These are phyloP conservation scores for Backusella liffmaniae DNA, from an alignment of 192 early-diverging fungal genomes.

Conservation along the genomic window DNA sequence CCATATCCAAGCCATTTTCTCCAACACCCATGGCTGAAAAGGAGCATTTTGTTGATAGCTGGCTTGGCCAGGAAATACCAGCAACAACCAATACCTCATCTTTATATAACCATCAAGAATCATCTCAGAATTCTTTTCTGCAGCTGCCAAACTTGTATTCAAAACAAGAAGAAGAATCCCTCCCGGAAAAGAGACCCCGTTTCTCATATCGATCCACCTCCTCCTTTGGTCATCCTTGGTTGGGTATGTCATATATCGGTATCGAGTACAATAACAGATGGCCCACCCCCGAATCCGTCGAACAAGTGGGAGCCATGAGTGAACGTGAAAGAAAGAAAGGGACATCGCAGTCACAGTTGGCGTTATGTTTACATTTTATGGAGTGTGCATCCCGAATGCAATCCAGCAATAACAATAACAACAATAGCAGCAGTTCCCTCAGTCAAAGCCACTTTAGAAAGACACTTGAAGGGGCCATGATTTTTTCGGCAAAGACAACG, in stretches of 20 bases:
- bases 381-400: constrained; percentile 1
- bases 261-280: constrained; percentile 5
- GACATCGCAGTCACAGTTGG: background rate
- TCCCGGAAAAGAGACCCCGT: background rate
- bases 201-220: background rate
- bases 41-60: background rate
- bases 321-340: constrained; percentile 1
- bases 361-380: constrained; percentile 11
- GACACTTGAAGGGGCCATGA: constrained; percentile 68
- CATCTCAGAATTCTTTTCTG: background rate
- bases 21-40: background rate
- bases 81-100: background rate
- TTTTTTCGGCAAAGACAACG: constrained; percentile 78
- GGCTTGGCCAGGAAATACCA: background rate
- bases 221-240: background rate
- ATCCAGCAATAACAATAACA: background rate
- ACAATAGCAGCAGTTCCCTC: background rate
- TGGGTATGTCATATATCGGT: background rate
- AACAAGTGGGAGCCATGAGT: background rate
- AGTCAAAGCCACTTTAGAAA: constrained; percentile 27
- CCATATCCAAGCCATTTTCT: background rate
- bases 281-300: background rate
- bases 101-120: background rate
- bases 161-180: background rate
- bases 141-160: background rate